phyloP scores from a whole-genome alignment of 495 filamentous ascomycete genomes.

The Xylaria acuta region DNA sequence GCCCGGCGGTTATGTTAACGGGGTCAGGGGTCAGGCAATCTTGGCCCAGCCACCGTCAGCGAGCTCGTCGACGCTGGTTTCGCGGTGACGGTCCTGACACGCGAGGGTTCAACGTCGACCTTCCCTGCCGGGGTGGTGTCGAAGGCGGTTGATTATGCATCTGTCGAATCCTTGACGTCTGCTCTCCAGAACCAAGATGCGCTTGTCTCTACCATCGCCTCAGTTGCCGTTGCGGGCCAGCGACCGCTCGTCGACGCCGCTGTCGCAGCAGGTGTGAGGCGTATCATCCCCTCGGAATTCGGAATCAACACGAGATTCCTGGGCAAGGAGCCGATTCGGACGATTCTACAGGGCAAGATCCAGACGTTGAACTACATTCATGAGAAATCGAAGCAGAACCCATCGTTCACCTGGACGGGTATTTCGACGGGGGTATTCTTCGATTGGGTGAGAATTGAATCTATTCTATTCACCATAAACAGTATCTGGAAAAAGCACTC shows the following conservation, averaged over 20 bases:
- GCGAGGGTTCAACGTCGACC: constrained; percentile 48
- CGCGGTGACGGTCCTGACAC: constrained; percentile 64
- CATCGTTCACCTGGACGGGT: constrained; percentile 57
- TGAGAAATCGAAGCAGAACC: constrained; percentile 44
- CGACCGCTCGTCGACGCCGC: constrained; percentile 64
- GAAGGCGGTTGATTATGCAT: constrained; percentile 61
- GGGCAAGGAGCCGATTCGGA: constrained; percentile 42
- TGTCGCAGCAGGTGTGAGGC: constrained; percentile 61
- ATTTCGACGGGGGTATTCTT: constrained; percentile 59
- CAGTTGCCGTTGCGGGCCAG: constrained; percentile 47
- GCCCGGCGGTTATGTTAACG: constrained; percentile 15
- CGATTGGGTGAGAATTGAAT: constrained; percentile 49
- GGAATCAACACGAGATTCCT: constrained; percentile 56
- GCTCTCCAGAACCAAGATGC: constrained; percentile 63
- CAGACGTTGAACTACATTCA: constrained; percentile 55
- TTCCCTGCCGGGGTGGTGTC: constrained; percentile 48
- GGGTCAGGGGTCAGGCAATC: constrained; percentile 61
- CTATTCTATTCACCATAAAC: not conserved
- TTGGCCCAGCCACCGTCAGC: constrained; percentile 63
- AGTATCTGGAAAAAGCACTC: not conserved
- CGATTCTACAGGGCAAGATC: constrained; percentile 58
- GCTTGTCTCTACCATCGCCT: constrained; percentile 58
- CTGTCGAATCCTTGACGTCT: constrained; percentile 54
- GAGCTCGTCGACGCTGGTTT: constrained; percentile 62
- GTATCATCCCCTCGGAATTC: constrained; percentile 71